These are phyloP conservation scores for Coemansia sp. DNA, from an alignment of 192 early-diverging fungal species.

Conservation along the genomic window DNA sequence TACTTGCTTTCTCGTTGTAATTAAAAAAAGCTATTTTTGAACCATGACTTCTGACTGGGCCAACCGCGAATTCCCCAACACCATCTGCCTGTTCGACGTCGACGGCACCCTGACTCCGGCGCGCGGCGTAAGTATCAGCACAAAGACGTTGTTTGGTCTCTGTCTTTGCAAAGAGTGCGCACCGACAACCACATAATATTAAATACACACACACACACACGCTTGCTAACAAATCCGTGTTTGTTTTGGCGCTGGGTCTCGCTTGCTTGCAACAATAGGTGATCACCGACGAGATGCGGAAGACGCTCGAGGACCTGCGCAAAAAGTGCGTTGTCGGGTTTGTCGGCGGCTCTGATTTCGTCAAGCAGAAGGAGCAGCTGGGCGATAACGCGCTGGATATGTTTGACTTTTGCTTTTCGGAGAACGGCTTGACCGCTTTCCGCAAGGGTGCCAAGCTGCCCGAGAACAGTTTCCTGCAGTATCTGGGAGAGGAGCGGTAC, in stretches of 20 bases:
- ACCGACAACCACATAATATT: background rate
- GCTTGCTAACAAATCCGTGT: background rate
- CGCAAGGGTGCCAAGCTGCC: constrained; percentile 64
- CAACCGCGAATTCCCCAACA: constrained; percentile 73
- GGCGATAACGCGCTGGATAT: constrained; percentile 68
- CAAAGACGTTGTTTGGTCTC: background rate
- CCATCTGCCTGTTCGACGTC: constrained; percentile 93
- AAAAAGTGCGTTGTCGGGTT: constrained; percentile 94
- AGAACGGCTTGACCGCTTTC: constrained; percentile 97
- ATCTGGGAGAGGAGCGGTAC: constrained; percentile 92
- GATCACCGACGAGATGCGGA: constrained; percentile 77
- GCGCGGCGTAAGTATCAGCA: constrained; percentile 68
- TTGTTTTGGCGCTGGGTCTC: background rate
- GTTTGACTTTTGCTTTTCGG: constrained; percentile 96
- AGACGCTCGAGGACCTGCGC: constrained; percentile 76
- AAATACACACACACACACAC: background rate
- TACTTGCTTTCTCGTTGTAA: background rate
- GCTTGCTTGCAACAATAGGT: constrained; percentile 46
- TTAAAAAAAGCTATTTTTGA: background rate
- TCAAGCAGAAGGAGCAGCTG: constrained; percentile 95
- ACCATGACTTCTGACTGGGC: constrained; percentile 52
- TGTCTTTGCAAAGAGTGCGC: background rate
- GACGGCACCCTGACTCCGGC: constrained; percentile 97
- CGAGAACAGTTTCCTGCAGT: constrained; percentile 83
- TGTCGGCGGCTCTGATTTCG: constrained; percentile 93